These are phyloP conservation scores for Pseudocercospora macadamiae DNA, from an alignment of 2,329 filamentous ascomycete genomes.

Conservation along the genomic window DNA sequence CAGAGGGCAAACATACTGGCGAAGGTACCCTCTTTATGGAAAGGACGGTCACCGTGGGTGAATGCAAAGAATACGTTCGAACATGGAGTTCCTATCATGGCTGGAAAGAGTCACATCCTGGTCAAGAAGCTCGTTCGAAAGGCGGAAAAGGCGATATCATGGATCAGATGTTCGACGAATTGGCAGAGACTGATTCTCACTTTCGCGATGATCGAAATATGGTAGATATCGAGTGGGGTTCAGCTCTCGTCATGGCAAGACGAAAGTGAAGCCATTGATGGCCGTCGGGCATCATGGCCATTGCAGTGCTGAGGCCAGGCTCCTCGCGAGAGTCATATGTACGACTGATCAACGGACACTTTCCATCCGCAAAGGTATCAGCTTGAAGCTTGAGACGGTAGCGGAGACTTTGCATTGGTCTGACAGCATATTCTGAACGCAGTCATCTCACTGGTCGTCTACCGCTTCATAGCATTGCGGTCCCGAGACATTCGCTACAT, in stretches of 20 bases:
- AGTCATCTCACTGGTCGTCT: no score
- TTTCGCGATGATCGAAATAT: slow-evolving; percentile 57
- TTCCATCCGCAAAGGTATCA: no score
- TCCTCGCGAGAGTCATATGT: no score
- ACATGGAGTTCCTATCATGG: slow-evolving; percentile 64
- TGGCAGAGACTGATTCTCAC: slow-evolving; percentile 54
- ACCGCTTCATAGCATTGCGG: no score
- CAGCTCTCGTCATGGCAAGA: slow-evolving; percentile 61
- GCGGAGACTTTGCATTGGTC: no score
- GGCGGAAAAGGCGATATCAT: slow-evolving; percentile 64
- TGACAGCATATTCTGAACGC: no score
- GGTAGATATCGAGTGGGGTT: slow-evolving; percentile 65
- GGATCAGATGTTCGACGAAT: slow-evolving; percentile 64
- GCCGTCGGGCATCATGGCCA: no score
- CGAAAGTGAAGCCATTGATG: slow-evolving; percentile 32
- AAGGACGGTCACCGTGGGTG: slow-evolving; percentile 58
- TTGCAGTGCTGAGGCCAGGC: no score
- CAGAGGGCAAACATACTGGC: slow-evolving; percentile 43
- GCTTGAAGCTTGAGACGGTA: no score
- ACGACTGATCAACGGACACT: no score
- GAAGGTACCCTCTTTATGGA: slow-evolving; percentile 55
- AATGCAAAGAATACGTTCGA: slow-evolving; percentile 63
- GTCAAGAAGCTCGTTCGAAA: slow-evolving; percentile 51
- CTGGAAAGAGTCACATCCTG: slow-evolving; percentile 62
- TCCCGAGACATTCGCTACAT: no score